These are phyloP conservation scores for Nemania sp. DNA, from an alignment of 2,329 filamentous ascomycete genomes.

Conservation along the genomic window DNA sequence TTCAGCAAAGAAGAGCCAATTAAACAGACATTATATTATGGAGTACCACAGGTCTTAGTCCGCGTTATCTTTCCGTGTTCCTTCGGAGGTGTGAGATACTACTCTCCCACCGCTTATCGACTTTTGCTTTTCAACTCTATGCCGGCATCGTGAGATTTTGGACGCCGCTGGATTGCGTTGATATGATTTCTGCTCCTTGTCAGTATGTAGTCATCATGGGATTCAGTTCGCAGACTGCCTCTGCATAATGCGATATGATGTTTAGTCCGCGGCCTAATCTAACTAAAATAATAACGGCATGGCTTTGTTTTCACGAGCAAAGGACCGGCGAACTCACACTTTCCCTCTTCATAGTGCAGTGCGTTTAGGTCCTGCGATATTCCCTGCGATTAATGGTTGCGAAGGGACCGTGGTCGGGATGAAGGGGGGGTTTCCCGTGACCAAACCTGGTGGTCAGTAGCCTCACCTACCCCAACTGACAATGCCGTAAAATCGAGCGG, in stretches of 20 bases:
- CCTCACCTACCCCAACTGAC: slow-evolving; percentile 10
- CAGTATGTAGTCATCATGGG: neutral
- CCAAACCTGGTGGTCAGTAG: slow-evolving; percentile 20
- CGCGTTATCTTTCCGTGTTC: slow-evolving; percentile 15
- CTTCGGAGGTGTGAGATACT: slow-evolving; percentile 13
- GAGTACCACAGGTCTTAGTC: slow-evolving; percentile 20
- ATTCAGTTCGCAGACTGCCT: neutral
- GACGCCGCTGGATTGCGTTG: neutral
- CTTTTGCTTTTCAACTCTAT: slow-evolving; percentile 23
- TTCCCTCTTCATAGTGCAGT: no score
- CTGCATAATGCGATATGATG: no score
- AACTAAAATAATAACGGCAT: no score
- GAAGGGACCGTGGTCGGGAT: neutral
- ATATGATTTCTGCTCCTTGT: neutral
- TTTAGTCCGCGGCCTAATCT: no score
- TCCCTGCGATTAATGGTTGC: no score
- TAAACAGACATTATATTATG: neutral
- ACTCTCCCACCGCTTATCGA: slow-evolving; percentile 19
- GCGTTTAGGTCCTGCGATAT: no score
- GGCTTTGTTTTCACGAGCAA: no score
- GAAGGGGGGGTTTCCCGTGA: slow-evolving; percentile 4
- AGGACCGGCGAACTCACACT: no score
- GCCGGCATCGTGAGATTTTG: slow-evolving; percentile 18
- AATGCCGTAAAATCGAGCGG: slow-evolving; percentile 21
- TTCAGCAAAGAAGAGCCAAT: slow-evolving; percentile 18